phyloP scores from a whole-genome alignment of 2,329 filamentous ascomycete genomes.

The Clarireedia paspali region DNA sequence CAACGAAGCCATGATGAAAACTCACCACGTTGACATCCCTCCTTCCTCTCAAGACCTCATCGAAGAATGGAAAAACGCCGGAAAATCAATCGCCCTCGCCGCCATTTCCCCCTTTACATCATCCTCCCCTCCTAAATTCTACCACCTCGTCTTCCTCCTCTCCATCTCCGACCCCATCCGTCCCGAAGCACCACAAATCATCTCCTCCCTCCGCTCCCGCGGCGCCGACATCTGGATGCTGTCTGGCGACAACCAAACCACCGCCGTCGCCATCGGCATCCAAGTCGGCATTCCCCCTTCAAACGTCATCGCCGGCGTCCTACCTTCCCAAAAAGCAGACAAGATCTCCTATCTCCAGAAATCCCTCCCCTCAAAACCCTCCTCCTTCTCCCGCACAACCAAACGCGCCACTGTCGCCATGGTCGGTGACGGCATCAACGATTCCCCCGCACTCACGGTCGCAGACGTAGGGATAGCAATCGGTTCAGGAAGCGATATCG shows the following conservation, averaged over 20 bases:
- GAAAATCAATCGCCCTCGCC: conserved; percentile 54
- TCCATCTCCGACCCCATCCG: conserved; percentile 77
- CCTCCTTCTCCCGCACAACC: conserved; percentile 11
- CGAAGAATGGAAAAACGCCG: conserved; percentile 51
- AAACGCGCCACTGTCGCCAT: conserved; percentile 60
- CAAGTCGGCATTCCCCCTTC: conserved; percentile 64
- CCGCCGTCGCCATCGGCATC: conserved; percentile 69
- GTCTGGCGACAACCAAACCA: conserved; percentile 83
- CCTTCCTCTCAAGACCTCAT: conserved; percentile 32
- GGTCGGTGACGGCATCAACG: conserved; percentile 83
- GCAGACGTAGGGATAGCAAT: conserved; percentile 81
- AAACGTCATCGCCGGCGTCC: conserved; percentile 80
- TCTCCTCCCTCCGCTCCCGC: conserved; percentile 54
- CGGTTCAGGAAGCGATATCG: conserved; percentile 74
- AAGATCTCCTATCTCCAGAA: conserved; percentile 57
- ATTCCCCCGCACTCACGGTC: conserved; percentile 70
- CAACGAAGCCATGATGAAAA: conserved; percentile 62
- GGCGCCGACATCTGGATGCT: conserved; percentile 83
- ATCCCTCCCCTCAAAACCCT: conserved; percentile 16
- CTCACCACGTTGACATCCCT: conserved; percentile 37
- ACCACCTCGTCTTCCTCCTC: conserved; percentile 56
- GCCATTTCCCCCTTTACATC: neutral
- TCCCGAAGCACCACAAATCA: conserved; percentile 58
- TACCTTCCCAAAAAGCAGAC: conserved; percentile 74
- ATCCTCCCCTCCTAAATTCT: conserved; percentile 22